Base-by-base conservation (phyloP, 78 protist species). In the Cyanophora paradoxa region DNA sequence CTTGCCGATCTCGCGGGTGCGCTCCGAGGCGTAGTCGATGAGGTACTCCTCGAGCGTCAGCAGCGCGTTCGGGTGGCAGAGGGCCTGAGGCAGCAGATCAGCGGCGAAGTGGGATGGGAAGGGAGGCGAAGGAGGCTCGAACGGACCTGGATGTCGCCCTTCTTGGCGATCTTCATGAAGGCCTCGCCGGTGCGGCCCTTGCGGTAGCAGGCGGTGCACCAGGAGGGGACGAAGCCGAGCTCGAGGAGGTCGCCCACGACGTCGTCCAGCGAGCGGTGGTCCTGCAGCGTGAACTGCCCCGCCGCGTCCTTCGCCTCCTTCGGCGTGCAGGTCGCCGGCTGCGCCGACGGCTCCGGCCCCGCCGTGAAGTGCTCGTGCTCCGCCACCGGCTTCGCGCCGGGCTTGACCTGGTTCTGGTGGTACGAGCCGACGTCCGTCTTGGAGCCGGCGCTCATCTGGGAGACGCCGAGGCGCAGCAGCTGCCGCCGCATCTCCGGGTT, bases 201-300 rank as follows among this genome's bases (percentile, higher is more conserved):
- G 48, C 75, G 41, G 46, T 70, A 70, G 75, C 75, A 70, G 17
- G 75, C 75, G 16, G 75, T 70, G 46, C 75, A 70, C 48, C 48
- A 40, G 1, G 54, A 39, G 11, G 75, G 75, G 22, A 70, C 28
- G 64, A n/a, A 46, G 42, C 75, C 75, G 17, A 1, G 19, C 48
- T 39, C 40, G n/a, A 70, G 22, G 54, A 70, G 57, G 31, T 40
- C 56, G n/a, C 16, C 1, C 56, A 70, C 46, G 31, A 70, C 22
- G 17, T 70, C 75, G 31, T 46, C 59, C 36, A 57, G 7, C 48
- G 75, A 19, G 34, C 75, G 41, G 62, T 7, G 13, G 64, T 70
- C 75, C 17, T 3, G 26, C 1, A 70, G 48, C 28, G 56, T 4
- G 36, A 70, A 70, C 46, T 70, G 75, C 33, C 75, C 59, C 33